Conservation (phyloP, 768 basidiomycete genomes). For the Psilocybe subaeruginosa region DNA sequence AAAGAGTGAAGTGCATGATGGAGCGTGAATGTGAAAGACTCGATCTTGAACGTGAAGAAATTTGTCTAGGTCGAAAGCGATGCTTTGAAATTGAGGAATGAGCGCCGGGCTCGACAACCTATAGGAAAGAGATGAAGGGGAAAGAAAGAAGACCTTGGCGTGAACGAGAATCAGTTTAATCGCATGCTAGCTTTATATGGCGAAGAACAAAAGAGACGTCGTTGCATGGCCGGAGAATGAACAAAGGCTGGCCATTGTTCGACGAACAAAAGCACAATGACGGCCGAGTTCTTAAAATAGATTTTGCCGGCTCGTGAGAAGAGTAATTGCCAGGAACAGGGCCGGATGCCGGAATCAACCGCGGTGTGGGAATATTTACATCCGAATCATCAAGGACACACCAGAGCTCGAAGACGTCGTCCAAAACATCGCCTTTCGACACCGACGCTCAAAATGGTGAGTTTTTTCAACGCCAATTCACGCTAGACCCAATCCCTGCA, state of each 20-base stretch:
- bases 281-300: slow-evolving; percentile 7
- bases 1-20: slow-evolving; percentile 11
- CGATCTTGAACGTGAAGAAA: neutral
- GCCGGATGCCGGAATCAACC: slow-evolving; percentile 10
- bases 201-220: neutral
- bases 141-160: slow-evolving; percentile 1
- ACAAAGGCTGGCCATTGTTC: slow-evolving; percentile 3
- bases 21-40: slow-evolving; percentile 4
- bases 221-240: neutral
- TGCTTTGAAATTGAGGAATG: slow-evolving; percentile 17
- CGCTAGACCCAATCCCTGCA: neutral
- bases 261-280: slow-evolving; percentile 10
- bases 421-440: slow-evolving; percentile 41
- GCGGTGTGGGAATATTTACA: slow-evolving; percentile 31
- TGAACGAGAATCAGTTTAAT: too few species aligned
- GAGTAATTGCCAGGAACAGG: neutral
- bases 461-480: slow-evolving; percentile 21
- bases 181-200: neutral
- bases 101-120: slow-evolving; percentile 38
- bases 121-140: slow-evolving; percentile 11
- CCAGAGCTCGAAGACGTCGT: slow-evolving; percentile 32
- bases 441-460: slow-evolving; percentile 45
- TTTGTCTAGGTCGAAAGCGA: slow-evolving; percentile 18
- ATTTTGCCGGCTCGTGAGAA: neutral
- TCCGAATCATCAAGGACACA: slow-evolving; percentile 28